phyloP scores from a whole-genome alignment of 768 basidiomycete genomes.

The Suillus lakei region DNA sequence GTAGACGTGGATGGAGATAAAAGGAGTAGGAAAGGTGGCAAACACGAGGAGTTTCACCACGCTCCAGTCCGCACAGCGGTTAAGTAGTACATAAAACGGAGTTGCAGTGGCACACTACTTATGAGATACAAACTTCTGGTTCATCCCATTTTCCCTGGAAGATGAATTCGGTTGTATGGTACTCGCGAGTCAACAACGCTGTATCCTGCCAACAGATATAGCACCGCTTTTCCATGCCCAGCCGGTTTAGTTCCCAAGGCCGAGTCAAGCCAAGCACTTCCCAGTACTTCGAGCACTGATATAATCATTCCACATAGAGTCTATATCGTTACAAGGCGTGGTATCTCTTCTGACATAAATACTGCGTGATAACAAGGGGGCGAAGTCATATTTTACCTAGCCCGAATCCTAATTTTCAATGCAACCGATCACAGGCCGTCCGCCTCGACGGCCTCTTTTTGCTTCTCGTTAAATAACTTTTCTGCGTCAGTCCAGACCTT shows the following conservation, averaged over 20 bases:
- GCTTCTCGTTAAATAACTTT: constrained; percentile 74
- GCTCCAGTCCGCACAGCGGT: constrained; percentile 19
- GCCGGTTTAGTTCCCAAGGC: background rate
- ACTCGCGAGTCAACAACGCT: background rate
- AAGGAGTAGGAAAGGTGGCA: constrained; percentile 14
- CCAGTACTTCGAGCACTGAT: background rate
- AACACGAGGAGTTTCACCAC: constrained; percentile 25
- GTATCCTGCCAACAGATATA: background rate
- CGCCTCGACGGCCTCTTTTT: constrained; percentile 52
- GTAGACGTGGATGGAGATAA: constrained; percentile 36
- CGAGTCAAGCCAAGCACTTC: constrained; percentile 3
- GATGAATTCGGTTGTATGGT: background rate
- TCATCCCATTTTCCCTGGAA: background rate
- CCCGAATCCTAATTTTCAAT: constrained; percentile 1
- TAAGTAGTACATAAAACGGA: constrained; percentile 4
- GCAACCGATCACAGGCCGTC: background rate
- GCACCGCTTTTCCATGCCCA: background rate
- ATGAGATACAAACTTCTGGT: background rate
- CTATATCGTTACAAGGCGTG: background rate
- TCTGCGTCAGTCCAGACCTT: constrained; percentile 91
- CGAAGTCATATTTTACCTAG: background rate
- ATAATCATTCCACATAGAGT: background rate
- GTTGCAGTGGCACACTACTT: background rate
- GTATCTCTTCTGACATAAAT: background rate
- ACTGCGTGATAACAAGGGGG: background rate